These are phyloP conservation scores for Pichia sp. DNA, from an alignment of 1,139 yeast genomes.

Conservation along the genomic window DNA sequence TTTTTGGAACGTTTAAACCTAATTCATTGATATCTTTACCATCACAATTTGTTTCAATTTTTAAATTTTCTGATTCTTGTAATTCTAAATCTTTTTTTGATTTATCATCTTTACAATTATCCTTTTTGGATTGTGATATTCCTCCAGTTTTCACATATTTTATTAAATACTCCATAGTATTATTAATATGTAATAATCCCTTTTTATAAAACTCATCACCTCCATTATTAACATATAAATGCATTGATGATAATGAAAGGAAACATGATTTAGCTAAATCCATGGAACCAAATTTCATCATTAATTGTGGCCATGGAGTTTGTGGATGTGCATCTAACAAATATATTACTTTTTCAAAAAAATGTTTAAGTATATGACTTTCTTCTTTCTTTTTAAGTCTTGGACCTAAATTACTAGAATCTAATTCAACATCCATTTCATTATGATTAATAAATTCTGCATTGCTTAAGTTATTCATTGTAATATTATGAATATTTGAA, in stretches of 20 bases:
- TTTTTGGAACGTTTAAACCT: constrained; percentile 28
- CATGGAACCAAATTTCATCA: constrained; percentile 48
- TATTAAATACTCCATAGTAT: constrained; percentile 46
- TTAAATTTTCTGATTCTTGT: constrained; percentile 10
- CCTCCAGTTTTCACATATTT: constrained; percentile 27
- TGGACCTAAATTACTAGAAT: constrained; percentile 7
- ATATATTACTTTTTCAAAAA: constrained; percentile 46
- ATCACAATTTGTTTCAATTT: constrained; percentile 3
- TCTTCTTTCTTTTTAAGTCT: constrained; percentile 34
- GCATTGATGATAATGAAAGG: constrained; percentile 47
- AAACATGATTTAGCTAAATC: constrained; percentile 52
- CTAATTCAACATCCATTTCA: constrained; percentile 4
- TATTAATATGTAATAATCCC: constrained; percentile 47
- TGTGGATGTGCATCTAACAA: constrained; percentile 51
- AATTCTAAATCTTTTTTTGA: constrained; percentile 3
- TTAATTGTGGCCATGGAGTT: constrained; percentile 54
- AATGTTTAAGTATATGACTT: constrained; percentile 46
- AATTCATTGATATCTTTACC: constrained; percentile 10
- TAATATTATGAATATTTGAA: neutral
- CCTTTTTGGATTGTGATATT: neutral
- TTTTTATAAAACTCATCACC: constrained; percentile 43
- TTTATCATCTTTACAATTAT: constrained; percentile 1
- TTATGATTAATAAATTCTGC: neutral
- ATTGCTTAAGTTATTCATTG: neutral
- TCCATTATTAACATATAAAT: constrained; percentile 46